Evolutionary conservation across 768 basidiomycete genomes (phyloP), one percentile per base, ranked within the genome.

Genomic region (Sarcodon aspratus): DNA sequence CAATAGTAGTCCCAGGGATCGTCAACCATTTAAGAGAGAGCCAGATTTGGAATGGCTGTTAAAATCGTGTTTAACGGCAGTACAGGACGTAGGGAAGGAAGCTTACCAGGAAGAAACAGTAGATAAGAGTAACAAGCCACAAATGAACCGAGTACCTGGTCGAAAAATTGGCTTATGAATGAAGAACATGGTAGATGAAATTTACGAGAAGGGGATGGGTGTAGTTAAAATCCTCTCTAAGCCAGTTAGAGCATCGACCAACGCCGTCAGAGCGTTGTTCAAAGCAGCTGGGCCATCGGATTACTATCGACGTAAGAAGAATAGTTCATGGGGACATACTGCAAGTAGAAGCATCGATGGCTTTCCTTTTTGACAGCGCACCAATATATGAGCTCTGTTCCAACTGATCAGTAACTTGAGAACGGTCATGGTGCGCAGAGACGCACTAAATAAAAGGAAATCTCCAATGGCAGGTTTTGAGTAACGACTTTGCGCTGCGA

Each of bases 181-280:
- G 18, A 9, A 36, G 12, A 50, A 44, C 17, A 33, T 18, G 6
- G 13, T 11, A 45, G 8, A 15, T 18, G 42, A 3, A 5, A 63
- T 74, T 37, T 54, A 84, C 75, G 82, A 85, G 64, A 82, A 85
- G 9, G 83, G 85, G 42, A 87, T 83, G 3, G 84, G 83, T 1
- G 82, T 83, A 0, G 82, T 85, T 5, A 87, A 68, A 52, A 85
- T 83, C 37, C 85, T 68, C 56, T 87, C 84, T 1, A 86, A 66
- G 4, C 80, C 79, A 9, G 82, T 84, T 44, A 86, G 64, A 31
- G 76, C 73, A 48, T 85, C 81, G 3, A 80, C 76, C 15, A 84
- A 70, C 51, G 72, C 69, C 54, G 70, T 75, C 9, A 85, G 59
- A 4, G 79, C 59, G 2, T 52, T 58, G 0, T 80, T 47, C 13